Evolutionary conservation across 176 grass and related monocot genomes (phyloP), one percentile per base, ranked within the genome.

Genomic region (Dendrocalamus sinicus): DNA sequence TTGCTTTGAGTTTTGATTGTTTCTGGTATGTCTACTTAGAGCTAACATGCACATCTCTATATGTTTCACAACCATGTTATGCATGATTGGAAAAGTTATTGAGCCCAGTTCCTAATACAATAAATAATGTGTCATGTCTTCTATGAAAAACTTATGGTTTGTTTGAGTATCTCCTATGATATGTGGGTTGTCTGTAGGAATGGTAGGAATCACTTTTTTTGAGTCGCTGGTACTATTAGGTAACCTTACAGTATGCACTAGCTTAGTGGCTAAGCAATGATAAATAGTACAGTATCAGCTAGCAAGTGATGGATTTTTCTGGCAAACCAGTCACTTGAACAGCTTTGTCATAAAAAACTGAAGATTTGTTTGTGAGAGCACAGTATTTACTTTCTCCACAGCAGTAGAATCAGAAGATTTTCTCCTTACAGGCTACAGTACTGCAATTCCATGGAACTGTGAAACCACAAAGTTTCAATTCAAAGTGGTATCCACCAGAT

Each of bases 1-100:
- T 60, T 77, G 9, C 46, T 77, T 39, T 61, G 8, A 10, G 19
- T 70, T 44, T 70, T n/a, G 5, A 70, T 39, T 70, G 6, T 12
- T 70, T 70, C 9, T 70, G 20, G 20, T 60, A 43, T 77, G 55
- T 77, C 14, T 77, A 59, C 20, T 44, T 45, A 58, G 4, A 62
- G 39, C 40, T 78, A 62, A 12, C 75, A 61, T 62, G 8, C 22
- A 61, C 7, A 78, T 23, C 43, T 71, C 41, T 70, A 17, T 71
- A 71, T 46, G 55, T 62, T 78, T 12, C 55, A 78, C 13, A 62
- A 23, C 22, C 75, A 78, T 62, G 58, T 59, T 60, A 60, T 62
- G 55, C 22, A 3, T 78, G 20, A 71, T 46, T 71, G 41, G 40
- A 59, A 62, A 78, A 44, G 14, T 78, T 61, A 78, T 16, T 41